Base-by-base conservation (phyloP, 495 filamentous ascomycete species). In the Penicillium fimorum region DNA sequence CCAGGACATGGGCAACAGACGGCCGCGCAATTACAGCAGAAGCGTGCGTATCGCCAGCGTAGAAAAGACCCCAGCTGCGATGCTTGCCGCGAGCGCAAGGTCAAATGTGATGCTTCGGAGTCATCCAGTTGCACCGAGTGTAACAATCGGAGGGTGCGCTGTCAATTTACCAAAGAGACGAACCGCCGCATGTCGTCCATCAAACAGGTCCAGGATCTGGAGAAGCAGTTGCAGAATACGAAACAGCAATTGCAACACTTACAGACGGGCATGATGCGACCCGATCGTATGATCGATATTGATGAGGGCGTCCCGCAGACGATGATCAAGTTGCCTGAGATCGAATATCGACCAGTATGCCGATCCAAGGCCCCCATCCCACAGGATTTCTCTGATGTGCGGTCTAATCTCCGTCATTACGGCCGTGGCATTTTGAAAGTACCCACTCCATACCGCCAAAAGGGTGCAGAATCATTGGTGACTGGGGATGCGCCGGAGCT, bases 181-280 rank as follows among this genome's bases (percentile, higher is more conserved):
- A 98, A 98, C 72, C 85, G 95, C 46, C 85, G 94, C 59, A 98
- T 98, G 94, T 97, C 94, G 45, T 96, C 92, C 13, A 97, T 97
- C 70, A 98, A 97, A 85, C 94, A 97, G 77, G 91, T 97, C 3
- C 94, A 98, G 72, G 94, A 98, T 71, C 78, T 98, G 24, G 92
- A 97, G 70, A 95, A 90, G 72, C 93, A 96, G 70, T 83, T 98
- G 51, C 78, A 84, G 25, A 80, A 82, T 38, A 81, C 90, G 35
- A 87, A 83, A 60, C 82, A 88, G 44, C 87, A 94, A 71, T 85
- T 93, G 55, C 77, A 76, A 54, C 87, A 86, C 50, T 73, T 92
- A 17, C 82, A 86, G 45, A 83, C 87, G 24, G 70, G 65, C 15
- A 67, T 67, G 59, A 40, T 73, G 17, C 68, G 70, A 32, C 61